These are phyloP conservation scores for Flaveria sonorensis DNA, from an alignment of 129 eudicot genomes.

Conservation along the genomic window DNA sequence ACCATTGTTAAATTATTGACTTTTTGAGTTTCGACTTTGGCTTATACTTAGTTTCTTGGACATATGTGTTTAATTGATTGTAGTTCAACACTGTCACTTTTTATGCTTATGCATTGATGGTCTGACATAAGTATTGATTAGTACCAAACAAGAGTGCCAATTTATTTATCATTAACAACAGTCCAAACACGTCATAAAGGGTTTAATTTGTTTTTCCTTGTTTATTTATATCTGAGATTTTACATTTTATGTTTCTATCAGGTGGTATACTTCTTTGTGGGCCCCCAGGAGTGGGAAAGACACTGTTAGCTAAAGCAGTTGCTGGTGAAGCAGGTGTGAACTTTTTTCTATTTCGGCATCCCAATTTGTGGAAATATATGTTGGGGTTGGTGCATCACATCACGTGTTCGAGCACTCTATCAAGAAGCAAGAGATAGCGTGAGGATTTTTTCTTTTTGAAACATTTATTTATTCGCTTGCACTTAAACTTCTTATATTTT, in stretches of 20 bases:
- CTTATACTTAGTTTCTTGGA: conserved; percentile 11
- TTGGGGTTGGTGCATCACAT: conserved; percentile 98
- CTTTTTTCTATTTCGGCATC: conserved; percentile 94
- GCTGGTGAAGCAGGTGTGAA: conserved; percentile 99
- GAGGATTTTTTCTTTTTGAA: conserved; percentile 25
- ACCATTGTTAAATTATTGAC: background rate
- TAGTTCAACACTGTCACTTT: background rate
- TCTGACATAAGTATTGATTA: background rate
- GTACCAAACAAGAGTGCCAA: conserved; percentile 3
- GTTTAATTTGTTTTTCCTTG: background rate
- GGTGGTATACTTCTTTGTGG: conserved; percentile 99
- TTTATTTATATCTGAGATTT: conserved; percentile 2
- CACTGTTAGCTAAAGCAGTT: conserved; percentile 93
- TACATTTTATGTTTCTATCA: conserved; percentile 29
- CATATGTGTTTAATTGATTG: background rate
- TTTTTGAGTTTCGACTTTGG: background rate
- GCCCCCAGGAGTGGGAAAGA: conserved; percentile 98
- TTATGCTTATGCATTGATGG: conserved; percentile 6
- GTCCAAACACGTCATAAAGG: background rate
- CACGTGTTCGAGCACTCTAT: conserved; percentile 97
- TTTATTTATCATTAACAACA: background rate
- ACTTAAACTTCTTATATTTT: background rate
- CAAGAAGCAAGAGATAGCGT: conserved; percentile 93
- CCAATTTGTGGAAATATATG: conserved; percentile 96
- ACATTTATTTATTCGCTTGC: background rate